Evolutionary conservation across 192 early-diverging fungal species (phyloP), one percentile per base, ranked within the genome.

Genomic region (Backusella australiensis): DNA sequence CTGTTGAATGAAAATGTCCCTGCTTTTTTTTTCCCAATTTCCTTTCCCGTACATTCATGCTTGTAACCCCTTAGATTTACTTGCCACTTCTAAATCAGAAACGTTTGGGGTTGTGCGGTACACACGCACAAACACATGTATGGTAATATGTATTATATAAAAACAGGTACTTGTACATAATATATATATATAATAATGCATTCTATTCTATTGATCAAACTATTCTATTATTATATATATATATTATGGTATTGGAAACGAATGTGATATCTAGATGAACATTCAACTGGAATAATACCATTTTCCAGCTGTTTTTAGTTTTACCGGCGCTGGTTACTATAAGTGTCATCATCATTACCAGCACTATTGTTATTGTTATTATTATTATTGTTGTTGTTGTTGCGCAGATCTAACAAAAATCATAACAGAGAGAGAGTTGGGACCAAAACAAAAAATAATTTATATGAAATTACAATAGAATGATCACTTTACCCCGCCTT

Each of bases 81-180:
- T 63, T 63, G 56, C 56, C 56, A 63, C 56, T 63, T 14, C 56
- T 63, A 69, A 36, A 21, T 69, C 38, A 38, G 68, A 69, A 69
- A 69, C 68, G 68, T 23, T 41, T 69, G 68, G 68, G 68, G 68
- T 69, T 41, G 34, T 69, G 67, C 67, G 38, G 19, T 69, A 69
- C 68, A 69, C 68, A 69, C 68, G 68, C 11, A 69, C 56, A 63
- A 35, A 69, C 34, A 69, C 36, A 69, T 39, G 68, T 59, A 59
- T 59, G 56, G 56, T 59, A 59, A 49, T 59, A 59, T 59, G 12
- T 59, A 26, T 59, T 26, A 14, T 59, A 39, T 39, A 39, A 39
- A 39, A 39, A 59, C 29, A 59, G 26, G 56, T 56, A 9, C 56
- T 26, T 59, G 9, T 14, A 12, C 23, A 59, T 59, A 59, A 26